A percentile compares a stretch with the other conserved stretches of the same genome.
phyloP scores from a whole-genome alignment of 768 basidiomycete species.

The Mycena capillaripes region DNA sequence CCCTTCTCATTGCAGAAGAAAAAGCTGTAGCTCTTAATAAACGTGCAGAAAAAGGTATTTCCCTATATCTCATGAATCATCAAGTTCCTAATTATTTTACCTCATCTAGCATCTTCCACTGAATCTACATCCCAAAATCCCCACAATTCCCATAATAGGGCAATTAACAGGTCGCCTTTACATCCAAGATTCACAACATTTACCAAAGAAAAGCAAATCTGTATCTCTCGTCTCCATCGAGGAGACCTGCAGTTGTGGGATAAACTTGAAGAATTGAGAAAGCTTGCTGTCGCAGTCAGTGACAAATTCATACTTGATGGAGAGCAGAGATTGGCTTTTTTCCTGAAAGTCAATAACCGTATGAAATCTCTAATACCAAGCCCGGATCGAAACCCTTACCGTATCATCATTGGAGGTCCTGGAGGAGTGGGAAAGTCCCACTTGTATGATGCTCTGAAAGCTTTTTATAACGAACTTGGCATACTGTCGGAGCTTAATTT shows the following conservation, averaged over 20 bases:
- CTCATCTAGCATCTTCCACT: background rate
- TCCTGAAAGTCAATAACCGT: slow-evolving; percentile 22
- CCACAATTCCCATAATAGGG: background rate
- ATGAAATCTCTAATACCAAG: background rate
- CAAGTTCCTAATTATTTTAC: background rate
- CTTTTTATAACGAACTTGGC: slow-evolving; percentile 16
- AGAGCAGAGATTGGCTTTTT: slow-evolving; percentile 33
- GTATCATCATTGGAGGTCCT: slow-evolving; percentile 36
- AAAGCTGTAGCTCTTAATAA: background rate
- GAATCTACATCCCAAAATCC: background rate
- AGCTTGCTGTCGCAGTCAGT: slow-evolving; percentile 13
- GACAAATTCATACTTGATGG: slow-evolving; percentile 32
- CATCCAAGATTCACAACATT: slow-evolving; percentile 11
- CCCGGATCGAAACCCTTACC: slow-evolving; percentile 25
- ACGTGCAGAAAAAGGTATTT: background rate
- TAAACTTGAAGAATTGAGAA: slow-evolving; percentile 14
- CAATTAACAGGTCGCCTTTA: background rate
- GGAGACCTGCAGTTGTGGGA: background rate
- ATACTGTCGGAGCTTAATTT: slow-evolving; percentile 18
- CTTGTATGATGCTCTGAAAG: slow-evolving; percentile 33
- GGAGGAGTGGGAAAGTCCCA: slow-evolving; percentile 42
- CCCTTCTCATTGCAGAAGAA: slow-evolving; percentile 13
- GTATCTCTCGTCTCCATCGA: background rate
- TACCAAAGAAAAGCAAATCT: background rate
- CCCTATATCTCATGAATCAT: background rate